Conservation (phyloP, 1,139 yeast species). For the Candida sp. region DNA sequence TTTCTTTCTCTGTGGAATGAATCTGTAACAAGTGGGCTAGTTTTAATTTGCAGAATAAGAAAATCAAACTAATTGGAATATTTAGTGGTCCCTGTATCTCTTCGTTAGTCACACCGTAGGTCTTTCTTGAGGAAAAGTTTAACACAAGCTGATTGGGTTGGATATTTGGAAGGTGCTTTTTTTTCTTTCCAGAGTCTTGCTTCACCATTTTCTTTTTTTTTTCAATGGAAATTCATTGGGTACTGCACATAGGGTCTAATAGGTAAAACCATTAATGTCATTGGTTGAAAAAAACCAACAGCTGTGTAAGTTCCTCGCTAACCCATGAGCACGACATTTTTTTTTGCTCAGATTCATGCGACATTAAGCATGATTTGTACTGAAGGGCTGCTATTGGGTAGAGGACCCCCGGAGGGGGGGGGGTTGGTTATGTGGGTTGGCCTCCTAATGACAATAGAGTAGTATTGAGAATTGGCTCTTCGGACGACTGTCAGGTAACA, state of each 20-base stretch:
- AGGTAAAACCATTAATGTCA: conserved; percentile 8
- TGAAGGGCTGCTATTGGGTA: too few species aligned
- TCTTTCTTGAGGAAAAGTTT: neutral
- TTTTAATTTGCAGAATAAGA: neutral
- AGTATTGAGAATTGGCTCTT: too few species aligned
- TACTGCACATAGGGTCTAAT: conserved; percentile 9
- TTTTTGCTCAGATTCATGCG: too few species aligned
- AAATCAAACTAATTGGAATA: conserved; percentile 6
- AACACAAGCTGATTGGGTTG: neutral
- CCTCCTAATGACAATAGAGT: too few species aligned
- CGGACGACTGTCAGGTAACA: too few species aligned
- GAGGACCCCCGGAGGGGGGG: too few species aligned
- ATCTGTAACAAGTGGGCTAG: neutral
- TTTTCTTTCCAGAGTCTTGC: conserved; percentile 1
- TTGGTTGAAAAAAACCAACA: conserved; percentile 7
- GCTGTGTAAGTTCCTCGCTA: too few species aligned
- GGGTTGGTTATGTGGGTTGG: too few species aligned
- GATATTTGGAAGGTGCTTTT: neutral
- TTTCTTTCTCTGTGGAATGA: neutral
- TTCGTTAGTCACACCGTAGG: conserved; percentile 1
- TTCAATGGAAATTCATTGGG: conserved; percentile 8
- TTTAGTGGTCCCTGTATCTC: conserved; percentile 1
- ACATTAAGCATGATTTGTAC: too few species aligned
- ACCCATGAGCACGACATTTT: neutral
- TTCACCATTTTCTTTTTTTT: conserved; percentile 8